Base-by-base conservation (phyloP, 2,329 filamentous ascomycete genomes). In the Ceratocystiopsis brevicomis region DNA sequence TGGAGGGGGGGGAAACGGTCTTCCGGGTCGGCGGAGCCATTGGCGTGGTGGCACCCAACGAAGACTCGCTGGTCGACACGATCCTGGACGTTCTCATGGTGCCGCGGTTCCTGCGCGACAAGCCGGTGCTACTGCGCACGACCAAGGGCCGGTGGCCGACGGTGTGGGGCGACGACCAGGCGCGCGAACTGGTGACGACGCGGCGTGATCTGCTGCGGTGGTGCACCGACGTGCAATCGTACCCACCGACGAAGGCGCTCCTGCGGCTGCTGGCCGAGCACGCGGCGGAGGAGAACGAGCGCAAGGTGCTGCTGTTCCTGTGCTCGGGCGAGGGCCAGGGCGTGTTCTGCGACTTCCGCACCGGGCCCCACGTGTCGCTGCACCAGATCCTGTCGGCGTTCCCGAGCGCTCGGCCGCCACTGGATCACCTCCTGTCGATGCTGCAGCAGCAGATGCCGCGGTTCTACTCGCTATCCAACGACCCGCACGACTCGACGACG, bases 21-120 rank as follows among this genome's bases (percentile, higher is more conserved):
- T 98, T 96, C 69, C 87, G 88, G 57, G 90, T 98, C 16, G 90
- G 90, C 45, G 90, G 90, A 44, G 90, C 90, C 43, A 88, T 98
- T 59, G 90, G 90, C 36, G 75, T 98, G 45, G 85, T 83, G 57
- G 87, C 88, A 0, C 86, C 86, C 44, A 98, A 96, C 55, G 78
- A 84, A 43, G 64, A 74, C 10, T 63, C 67, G 2, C 66, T 81
- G 6, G 87, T 98, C 1, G 81, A 95, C 15, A 79, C 90, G 48
- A 66, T 96, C 36, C 73, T 98, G 51, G 77, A 95, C 54, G 66
- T 80, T 19, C 74, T 98, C 16, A 70, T 82, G 52, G 71, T 96
- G 18, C 87, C 87, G 4, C 79, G 76, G 35, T 83, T 80, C 55
- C 68, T 90, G 47, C 80, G 90, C 30, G 82, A 93, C 62, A 90